phyloP scores from a whole-genome alignment of 2,329 filamentous ascomycete species.

The Xylaria sp. region DNA sequence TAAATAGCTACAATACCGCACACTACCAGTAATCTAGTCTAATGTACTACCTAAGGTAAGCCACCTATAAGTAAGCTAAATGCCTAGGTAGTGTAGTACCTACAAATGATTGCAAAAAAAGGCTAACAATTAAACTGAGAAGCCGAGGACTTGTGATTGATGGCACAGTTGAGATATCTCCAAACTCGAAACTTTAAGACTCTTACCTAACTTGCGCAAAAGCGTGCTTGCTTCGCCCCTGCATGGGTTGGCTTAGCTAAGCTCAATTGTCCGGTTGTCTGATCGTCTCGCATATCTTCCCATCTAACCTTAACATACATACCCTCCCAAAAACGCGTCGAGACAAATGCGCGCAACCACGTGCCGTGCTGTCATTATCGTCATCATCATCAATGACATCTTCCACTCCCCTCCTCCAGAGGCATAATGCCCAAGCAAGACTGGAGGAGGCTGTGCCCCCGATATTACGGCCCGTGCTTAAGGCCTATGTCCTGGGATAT shows the following conservation, averaged over 20 bases:
- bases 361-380: constrained; percentile 13
- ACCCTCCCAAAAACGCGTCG: constrained; percentile 23
- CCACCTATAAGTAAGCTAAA: too few species aligned
- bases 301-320: not conserved
- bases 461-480: constrained; percentile 64
- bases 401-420: constrained; percentile 34
- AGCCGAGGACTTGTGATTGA: constrained; percentile 21
- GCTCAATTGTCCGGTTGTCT: not conserved
- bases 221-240: not conserved
- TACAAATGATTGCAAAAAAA: not conserved
- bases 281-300: not conserved
- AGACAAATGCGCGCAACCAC: constrained; percentile 13
- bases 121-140: not conserved
- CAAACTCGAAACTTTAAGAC: not conserved
- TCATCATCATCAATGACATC: constrained; percentile 44
- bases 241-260: not conserved
- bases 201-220: not conserved
- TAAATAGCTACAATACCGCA: not conserved
- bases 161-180: not conserved
- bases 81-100: not conserved
- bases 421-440: constrained; percentile 39
- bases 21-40: not conserved
- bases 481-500: constrained; percentile 71
- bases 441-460: constrained; percentile 58
- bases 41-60: too few species aligned